Evolutionary conservation across 1,139 yeast species (phyloP).

Genomic region (Lodderomyces oxycetoniae): DNA sequence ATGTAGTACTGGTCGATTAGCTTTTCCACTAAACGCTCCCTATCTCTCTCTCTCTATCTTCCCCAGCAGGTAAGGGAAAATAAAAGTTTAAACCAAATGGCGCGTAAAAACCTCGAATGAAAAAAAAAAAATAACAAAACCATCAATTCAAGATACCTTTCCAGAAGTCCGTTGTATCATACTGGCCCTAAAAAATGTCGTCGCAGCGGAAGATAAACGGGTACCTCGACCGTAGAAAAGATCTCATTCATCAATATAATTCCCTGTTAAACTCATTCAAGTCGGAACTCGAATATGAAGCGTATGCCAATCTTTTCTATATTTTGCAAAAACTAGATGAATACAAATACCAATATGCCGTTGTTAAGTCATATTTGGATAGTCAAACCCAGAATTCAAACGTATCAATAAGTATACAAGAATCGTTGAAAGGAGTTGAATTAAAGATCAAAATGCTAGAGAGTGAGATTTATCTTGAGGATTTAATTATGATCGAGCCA

Average conservation of each 20-base stretch:
- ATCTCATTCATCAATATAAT: conserved; percentile 16
- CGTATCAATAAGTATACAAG: background rate
- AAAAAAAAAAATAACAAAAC: no score
- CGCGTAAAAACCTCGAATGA: no score
- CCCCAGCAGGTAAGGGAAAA: no score
- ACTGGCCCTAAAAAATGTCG: no score
- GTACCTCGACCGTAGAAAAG: conserved; percentile 19
- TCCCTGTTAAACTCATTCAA: no score
- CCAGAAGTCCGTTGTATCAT: no score
- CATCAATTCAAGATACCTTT: no score
- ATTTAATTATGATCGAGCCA: conserved; percentile 19
- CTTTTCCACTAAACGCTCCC: no score
- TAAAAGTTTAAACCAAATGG: no score
- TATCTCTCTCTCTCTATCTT: no score
- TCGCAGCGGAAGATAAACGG: conserved; percentile 17
- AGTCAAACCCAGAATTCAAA: background rate
- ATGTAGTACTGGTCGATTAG: no score
- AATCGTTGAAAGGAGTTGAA: conserved; percentile 6
- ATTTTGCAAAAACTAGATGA: conserved; percentile 23
- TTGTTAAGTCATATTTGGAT: conserved; percentile 14
- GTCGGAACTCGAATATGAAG: conserved; percentile 13
- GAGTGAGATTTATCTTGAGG: conserved; percentile 17
- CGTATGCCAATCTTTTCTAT: conserved; percentile 14
- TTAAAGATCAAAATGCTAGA: conserved; percentile 11
- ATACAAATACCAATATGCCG: conserved; percentile 22